Evolutionary conservation across 2,329 filamentous ascomycete genomes (phyloP), one percentile per base, ranked within the genome.

Genomic region (Cryphonectria nitschkei): DNA sequence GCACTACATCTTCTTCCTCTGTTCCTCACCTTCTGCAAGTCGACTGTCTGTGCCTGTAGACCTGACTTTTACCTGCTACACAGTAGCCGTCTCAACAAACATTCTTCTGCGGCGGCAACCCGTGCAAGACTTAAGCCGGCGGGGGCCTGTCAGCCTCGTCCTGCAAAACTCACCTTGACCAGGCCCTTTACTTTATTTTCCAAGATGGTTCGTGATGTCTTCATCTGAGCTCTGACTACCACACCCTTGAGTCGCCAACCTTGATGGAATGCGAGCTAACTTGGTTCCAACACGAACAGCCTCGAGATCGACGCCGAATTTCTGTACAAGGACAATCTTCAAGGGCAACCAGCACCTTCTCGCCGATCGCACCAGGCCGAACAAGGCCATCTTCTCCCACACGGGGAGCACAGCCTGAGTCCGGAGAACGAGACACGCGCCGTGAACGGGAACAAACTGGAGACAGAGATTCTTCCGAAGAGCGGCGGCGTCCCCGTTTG

Each of bases 121-220:
- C 41, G 43, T 65, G 43, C 62, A 50, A 34, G 43, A 26, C 6
- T 34, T 14, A 1, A 56, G 13, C 52, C 37, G 13, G 50, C 32
- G 37, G 26, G 46, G 54, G 41, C 13, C 11, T 60, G 41, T 26
- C 43, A 54, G 60, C 46, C 41, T 41, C n/a, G 43, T 63, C 34
- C 26, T 52, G 26, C 22, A 13, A 41, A 64, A 64, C 8, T 9
- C 58, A 43, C 11, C 43, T 54, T 64, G 60, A 64, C 19, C 43
- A 46, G 60, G 46, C n/a, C 32, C 14, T 32, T 14, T 37, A 11
- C 50, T 29, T 68, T 56, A 32, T 56, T 22, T 43, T 14, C 32
- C 63, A 50, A 54, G 14, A 68, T 68, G 67, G 67, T 68, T n/a
- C 43, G 67, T 68, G 58, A 63, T 64, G 52, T 43, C 34, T 56